Evolutionary conservation across 371 early-diverging fungal species (phyloP).

Genomic region (Syncephalastrum monosporum): DNA sequence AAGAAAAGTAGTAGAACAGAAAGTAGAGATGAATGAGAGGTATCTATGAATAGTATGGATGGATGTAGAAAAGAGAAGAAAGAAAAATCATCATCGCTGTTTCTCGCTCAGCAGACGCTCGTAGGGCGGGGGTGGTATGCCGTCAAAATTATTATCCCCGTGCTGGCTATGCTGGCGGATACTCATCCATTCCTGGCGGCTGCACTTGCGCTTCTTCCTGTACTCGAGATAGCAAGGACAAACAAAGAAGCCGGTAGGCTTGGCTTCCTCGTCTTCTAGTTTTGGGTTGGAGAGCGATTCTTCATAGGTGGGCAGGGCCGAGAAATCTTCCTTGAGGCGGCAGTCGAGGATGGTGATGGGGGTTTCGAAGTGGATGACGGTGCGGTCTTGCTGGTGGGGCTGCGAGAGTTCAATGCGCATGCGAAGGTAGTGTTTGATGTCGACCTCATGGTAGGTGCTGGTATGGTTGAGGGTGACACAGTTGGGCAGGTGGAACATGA

Average conservation of each 20-base stretch:
- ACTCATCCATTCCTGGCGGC: constrained; percentile 29
- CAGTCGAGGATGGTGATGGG: constrained; percentile 42
- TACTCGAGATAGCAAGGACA: constrained; percentile 48
- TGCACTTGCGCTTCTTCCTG: constrained; percentile 30
- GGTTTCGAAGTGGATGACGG: constrained; percentile 28
- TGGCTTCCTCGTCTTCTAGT: constrained; percentile 24
- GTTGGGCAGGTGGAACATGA: constrained; percentile 42
- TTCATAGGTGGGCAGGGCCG: constrained; percentile 43
- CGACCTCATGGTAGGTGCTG: constrained; percentile 37
- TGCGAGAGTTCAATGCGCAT: constrained; percentile 37
- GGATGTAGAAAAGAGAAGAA: too few species aligned
- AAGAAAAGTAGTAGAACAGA: too few species aligned
- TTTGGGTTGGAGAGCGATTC: constrained; percentile 29
- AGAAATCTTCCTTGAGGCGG: constrained; percentile 48
- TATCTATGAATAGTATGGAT: too few species aligned
- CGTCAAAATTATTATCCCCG: background rate
- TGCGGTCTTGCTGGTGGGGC: constrained; percentile 13
- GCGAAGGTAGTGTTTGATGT: constrained; percentile 36
- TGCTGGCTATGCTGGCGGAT: constrained; percentile 20
- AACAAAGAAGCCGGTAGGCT: constrained; percentile 31
- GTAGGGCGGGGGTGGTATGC: constrained; percentile 14
- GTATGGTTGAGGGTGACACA: constrained; percentile 45
- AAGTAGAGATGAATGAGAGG: too few species aligned
- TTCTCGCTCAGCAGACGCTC: background rate
- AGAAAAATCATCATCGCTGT: too few species aligned